Conservation (phyloP, 192 early-diverging fungal species). For the Chytriomyces confervae region DNA sequence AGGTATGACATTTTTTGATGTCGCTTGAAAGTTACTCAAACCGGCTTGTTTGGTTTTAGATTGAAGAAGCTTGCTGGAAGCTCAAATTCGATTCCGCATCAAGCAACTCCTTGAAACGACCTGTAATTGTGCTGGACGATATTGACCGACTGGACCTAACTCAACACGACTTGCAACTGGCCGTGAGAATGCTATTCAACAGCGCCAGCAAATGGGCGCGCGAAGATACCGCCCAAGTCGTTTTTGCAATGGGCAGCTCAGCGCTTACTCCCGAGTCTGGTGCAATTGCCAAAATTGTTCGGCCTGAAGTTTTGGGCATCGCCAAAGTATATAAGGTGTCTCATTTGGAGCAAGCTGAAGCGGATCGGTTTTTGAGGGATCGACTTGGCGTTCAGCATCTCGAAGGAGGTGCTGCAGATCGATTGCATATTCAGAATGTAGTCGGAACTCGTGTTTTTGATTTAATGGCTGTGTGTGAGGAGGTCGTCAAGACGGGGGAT, state of each 20-base stretch:
- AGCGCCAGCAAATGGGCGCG: slow-evolving; percentile 37
- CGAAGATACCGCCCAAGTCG: slow-evolving; percentile 35
- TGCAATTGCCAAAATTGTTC: slow-evolving; percentile 9
- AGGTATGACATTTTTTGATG: not conserved
- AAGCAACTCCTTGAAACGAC: slow-evolving; percentile 1
- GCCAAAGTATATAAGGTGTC: slow-evolving; percentile 29
- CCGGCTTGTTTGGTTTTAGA: too few relatives aligned
- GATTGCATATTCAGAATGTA: not conserved
- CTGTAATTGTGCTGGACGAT: slow-evolving; percentile 37
- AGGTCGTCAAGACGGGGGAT: slow-evolving; percentile 21
- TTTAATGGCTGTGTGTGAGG: slow-evolving; percentile 22
- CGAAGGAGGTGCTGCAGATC: slow-evolving; percentile 1
- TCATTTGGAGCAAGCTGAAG: not conserved
- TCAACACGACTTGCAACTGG: not conserved
- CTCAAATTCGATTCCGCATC: slow-evolving; percentile 20
- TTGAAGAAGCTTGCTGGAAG: slow-evolving; percentile 35
- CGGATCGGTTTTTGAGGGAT: slow-evolving; percentile 24
- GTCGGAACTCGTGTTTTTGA: slow-evolving; percentile 30
- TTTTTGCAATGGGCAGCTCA: slow-evolving; percentile 3
- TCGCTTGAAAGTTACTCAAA: too few relatives aligned
- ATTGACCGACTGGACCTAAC: slow-evolving; percentile 25
- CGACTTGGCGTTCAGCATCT: not conserved
- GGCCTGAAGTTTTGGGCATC: not conserved
- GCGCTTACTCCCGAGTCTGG: not conserved
- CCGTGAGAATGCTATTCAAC: slow-evolving; percentile 35